phyloP scores from a whole-genome alignment of 1,284 basidiomycete species.

The Pulveroboletus sp. region DNA sequence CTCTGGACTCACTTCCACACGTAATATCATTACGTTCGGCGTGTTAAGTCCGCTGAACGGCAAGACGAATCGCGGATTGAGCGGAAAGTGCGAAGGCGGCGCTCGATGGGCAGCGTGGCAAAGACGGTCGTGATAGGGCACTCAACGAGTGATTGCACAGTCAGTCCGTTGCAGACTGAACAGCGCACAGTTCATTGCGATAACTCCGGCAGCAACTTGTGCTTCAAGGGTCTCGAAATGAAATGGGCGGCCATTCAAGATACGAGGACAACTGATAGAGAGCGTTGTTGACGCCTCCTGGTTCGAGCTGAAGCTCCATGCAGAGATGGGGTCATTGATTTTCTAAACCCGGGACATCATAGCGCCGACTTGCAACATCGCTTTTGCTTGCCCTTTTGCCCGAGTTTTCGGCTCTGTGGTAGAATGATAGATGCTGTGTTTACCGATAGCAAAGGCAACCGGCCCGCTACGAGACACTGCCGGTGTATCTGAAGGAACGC shows the following conservation, averaged over 20 bases:
- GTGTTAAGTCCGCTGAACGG: constrained; percentile 9
- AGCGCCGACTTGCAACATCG: not conserved
- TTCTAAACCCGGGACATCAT: constrained; percentile 2
- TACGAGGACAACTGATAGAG: not conserved
- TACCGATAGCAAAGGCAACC: not conserved
- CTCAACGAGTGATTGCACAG: constrained; percentile 7
- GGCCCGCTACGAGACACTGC: not conserved
- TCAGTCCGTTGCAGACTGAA: not conserved
- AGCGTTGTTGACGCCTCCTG: not conserved
- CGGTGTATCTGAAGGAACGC: not conserved
- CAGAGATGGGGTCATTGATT: constrained; percentile 2
- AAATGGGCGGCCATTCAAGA: not conserved
- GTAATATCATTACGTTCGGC: constrained; percentile 17
- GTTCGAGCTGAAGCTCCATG: constrained; percentile 1
- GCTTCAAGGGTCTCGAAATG: constrained; percentile 2
- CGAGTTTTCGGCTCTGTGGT: not conserved
- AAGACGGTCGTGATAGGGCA: constrained; percentile 5
- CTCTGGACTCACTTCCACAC: constrained; percentile 7
- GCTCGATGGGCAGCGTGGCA: constrained; percentile 9
- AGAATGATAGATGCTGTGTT: constrained; percentile 1
- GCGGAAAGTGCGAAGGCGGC: constrained; percentile 14
- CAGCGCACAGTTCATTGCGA: not conserved
- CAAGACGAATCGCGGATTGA: constrained; percentile 13
- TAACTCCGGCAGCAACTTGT: constrained; percentile 2
- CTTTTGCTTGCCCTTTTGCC: constrained; percentile 5